Evolutionary conservation across 768 basidiomycete genomes (phyloP).

Genomic region (Inosperma sp.): DNA sequence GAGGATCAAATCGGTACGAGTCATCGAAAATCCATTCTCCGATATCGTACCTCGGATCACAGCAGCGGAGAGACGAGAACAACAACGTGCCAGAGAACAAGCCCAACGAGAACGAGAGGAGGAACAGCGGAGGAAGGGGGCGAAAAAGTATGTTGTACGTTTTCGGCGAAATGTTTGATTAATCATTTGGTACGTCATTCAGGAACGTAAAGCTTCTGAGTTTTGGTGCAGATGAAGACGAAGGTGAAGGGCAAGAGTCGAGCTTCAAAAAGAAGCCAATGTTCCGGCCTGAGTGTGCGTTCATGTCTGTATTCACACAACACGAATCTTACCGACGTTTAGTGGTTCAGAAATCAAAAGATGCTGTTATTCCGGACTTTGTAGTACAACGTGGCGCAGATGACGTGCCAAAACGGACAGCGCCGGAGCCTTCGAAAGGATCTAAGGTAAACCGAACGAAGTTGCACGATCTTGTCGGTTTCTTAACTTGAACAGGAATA

Average conservation of each 20-base stretch:
- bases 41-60: conserved; percentile 97
- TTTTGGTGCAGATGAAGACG: conserved; percentile 75
- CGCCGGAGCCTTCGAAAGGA: conserved; percentile 13
- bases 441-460: conserved; percentile 8
- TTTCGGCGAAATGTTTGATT: neutral
- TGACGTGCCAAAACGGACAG: conserved; percentile 11
- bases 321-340: conserved; percentile 5
- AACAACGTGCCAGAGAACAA: conserved; percentile 75
- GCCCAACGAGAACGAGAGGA: conserved; percentile 78
- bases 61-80: conserved; percentile 82
- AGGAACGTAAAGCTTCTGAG: conserved; percentile 90
- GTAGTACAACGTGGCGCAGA: conserved; percentile 25
- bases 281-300: conserved; percentile 72
- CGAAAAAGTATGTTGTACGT: conserved; percentile 74
- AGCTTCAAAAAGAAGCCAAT: conserved; percentile 76
- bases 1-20: conserved; percentile 78
- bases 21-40: conserved; percentile 90
- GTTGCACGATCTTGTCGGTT: neutral
- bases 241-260: conserved; percentile 52
- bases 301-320: neutral
- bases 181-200: neutral
- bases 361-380: conserved; percentile 38
- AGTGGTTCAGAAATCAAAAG: conserved; percentile 38
- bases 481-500: conserved; percentile 20
- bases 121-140: conserved; percentile 61